A percentile compares a stretch with the other conserved stretches of the same genome.
These are phyloP conservation scores for Lipomyces chichibuensis DNA, from an alignment of 805 yeast species.

Conservation along the genomic window DNA sequence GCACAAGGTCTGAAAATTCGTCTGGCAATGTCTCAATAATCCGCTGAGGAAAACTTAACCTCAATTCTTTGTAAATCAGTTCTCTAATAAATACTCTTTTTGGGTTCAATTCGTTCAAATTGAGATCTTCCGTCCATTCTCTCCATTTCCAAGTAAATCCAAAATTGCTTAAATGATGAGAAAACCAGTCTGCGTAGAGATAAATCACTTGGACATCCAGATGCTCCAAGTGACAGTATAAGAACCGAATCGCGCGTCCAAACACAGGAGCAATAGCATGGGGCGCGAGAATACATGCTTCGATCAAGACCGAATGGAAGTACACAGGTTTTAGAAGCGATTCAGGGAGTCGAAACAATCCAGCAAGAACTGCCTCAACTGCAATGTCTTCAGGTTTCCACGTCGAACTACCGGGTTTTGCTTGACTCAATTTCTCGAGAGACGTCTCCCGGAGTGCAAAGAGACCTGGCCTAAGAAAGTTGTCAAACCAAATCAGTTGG, in stretches of 20 bases:
- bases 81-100: slow-evolving; percentile 72
- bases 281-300: slow-evolving; percentile 82
- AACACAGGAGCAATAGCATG: slow-evolving; percentile 88
- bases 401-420: slow-evolving; percentile 54
- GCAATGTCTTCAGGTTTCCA: slow-evolving; percentile 92
- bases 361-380: slow-evolving; percentile 75
- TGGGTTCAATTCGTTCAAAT: slow-evolving; percentile 64
- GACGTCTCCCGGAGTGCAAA: slow-evolving; percentile 77
- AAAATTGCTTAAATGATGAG: slow-evolving; percentile 89
- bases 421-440: slow-evolving; percentile 64
- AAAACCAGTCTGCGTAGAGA: slow-evolving; percentile 85
- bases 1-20: slow-evolving; percentile 48
- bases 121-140: slow-evolving; percentile 71
- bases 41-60: slow-evolving; percentile 74
- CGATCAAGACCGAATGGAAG: slow-evolving; percentile 81
- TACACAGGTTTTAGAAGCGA: slow-evolving; percentile 71
- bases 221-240: slow-evolving; percentile 66
- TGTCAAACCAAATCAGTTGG: slow-evolving; percentile 73
- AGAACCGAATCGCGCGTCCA: slow-evolving; percentile 86
- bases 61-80: slow-evolving; percentile 78
- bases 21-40: slow-evolving; percentile 72
- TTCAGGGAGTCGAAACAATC: slow-evolving; percentile 74
- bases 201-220: slow-evolving; percentile 77
- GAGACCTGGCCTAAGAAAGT: slow-evolving; percentile 66
- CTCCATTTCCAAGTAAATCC: slow-evolving; percentile 98